Conservation (phyloP, 208 protist genomes). For the Entamoeba dispar region DNA sequence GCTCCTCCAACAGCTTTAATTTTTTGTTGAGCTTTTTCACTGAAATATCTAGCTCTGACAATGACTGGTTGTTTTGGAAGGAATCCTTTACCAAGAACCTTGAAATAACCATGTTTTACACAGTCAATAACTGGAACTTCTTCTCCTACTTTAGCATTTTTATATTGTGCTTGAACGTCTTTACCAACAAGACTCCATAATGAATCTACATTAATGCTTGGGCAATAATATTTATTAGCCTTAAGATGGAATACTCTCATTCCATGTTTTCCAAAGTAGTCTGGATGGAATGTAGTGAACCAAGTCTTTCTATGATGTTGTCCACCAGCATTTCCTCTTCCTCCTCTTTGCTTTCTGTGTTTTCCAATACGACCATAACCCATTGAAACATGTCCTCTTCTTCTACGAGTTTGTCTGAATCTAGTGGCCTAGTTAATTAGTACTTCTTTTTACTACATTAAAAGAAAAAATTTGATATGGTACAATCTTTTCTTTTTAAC, state of each 20-base stretch:
- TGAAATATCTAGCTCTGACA: conserved; percentile 96
- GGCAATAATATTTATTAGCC: conserved; percentile 67
- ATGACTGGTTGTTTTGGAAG: conserved; percentile 84
- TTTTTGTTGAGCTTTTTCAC: conserved; percentile 90
- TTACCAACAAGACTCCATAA: conserved; percentile 79
- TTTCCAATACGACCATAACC: conserved; percentile 54
- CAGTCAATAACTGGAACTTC: conserved; percentile 91
- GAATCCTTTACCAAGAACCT: conserved; percentile 92
- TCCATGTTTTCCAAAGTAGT: conserved; percentile 99
- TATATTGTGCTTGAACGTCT: conserved; percentile 37
- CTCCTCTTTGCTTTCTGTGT: conserved; percentile 95
- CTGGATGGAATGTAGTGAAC: conserved; percentile 99
- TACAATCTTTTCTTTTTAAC: no score
- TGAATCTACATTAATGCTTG: conserved; percentile 91
- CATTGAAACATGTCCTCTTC: conserved; percentile 12
- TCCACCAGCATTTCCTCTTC: conserved; percentile 99
- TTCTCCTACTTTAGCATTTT: conserved; percentile 47
- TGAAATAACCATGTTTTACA: conserved; percentile 73
- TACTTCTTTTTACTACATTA: no score
- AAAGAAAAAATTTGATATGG: no score
- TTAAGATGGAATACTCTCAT: conserved; percentile 89
- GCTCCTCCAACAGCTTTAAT: conserved; percentile 92
- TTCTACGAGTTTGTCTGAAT: background rate
- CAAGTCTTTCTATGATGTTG: conserved; percentile 93
- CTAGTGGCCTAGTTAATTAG: background rate